Evolutionary conservation across 2,329 filamentous ascomycete genomes (phyloP), one percentile per base, ranked within the genome.

Genomic region (Cercospora brassicicola): DNA sequence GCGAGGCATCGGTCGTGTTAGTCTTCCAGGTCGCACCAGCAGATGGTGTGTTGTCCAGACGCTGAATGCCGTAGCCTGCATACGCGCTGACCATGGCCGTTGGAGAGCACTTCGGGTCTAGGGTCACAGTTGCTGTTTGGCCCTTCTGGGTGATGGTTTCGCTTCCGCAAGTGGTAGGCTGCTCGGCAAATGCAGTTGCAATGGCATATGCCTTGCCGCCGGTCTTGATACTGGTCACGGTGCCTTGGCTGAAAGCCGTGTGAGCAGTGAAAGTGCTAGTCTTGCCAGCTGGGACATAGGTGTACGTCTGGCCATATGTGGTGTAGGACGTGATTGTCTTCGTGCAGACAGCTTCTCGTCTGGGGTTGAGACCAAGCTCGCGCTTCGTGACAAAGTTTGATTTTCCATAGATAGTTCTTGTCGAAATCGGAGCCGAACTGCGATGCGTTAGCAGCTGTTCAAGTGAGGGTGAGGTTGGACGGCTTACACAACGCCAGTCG

Each of bases 71-170:
- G 62, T 70, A 77, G 23, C 73, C 71, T 59, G 71, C 66, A 67
- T 71, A 72, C 39, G 72, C 72, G 39, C 69, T 72, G 13, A 72
- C 73, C 69, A 77, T 70, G 39, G 76, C 72, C 1, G 75, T 71
- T 10, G 76, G 73, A 8, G 77, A 73, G 69, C 77, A 78, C 59
- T 75, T 73, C 20, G 72, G 69, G 56, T 78, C 76, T 57, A 73
- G 65, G 18, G 75, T 75, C 3, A 72, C 71, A 3, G 75, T 78
- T 5, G 70, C 51, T 6, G 72, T 74, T 11, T 69, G 62, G n/a
- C 68, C 62, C 10, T 68, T 57, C 5, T 66, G 69, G 2, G 71
- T 71, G 20, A 64, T 67, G n/a, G 69, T 77, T 13, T 67, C 67
- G 20, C 69, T 69, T 48, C 73, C 73, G 64, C 76, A 75, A 5